Base-by-base conservation (phyloP, 306 rosid genomes). In the Corylus heterophylla region DNA sequence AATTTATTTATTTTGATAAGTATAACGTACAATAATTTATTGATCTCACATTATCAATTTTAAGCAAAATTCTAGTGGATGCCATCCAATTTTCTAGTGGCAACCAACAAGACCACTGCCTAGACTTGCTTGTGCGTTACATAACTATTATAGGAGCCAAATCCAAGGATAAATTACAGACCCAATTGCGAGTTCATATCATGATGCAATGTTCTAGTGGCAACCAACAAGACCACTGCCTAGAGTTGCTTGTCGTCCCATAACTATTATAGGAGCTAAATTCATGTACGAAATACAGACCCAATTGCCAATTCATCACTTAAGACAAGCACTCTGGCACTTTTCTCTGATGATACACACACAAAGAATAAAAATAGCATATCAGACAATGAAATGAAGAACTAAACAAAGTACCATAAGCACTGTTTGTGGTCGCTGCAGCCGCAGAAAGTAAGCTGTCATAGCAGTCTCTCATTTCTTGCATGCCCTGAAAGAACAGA, bases 381-480 rank as follows among this genome's bases (percentile, higher is more conserved):
- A 64, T 5, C 22, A 59, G 10, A 37, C 52, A 76, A 25, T 14
- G 13, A 52, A 54, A 37, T 9, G 44, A 52, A 66, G 6, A 58
- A 58, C 27, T 3, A 58, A 58, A 58, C 12, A 25, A 68, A 68
- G 74, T 85, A 93, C 98, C 98, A 56, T 89, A 94, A 78, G 98
- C 96, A 74, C 98, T 90, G 83, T 92, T 94, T 73, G 93, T 89
- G 12, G 98, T 94, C 45, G 98, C 98, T 4, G 97, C 98, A 12
- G 98, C 97, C 5, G 98, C 94, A 55, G 98, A 88, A 81, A 92
- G 97, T 78, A 94, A 88, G 88, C 92, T 83, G 76, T 92, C 98
- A 47, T 94, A 94, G 86, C 98, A 94, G 69, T 94, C 97, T 67
- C 92, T 87, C 94, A 94, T 94, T 61, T 90, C 97, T 77, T 87